Conservation (phyloP, 148 eudicot genomes). For the Arctostaphylos glauca region DNA sequence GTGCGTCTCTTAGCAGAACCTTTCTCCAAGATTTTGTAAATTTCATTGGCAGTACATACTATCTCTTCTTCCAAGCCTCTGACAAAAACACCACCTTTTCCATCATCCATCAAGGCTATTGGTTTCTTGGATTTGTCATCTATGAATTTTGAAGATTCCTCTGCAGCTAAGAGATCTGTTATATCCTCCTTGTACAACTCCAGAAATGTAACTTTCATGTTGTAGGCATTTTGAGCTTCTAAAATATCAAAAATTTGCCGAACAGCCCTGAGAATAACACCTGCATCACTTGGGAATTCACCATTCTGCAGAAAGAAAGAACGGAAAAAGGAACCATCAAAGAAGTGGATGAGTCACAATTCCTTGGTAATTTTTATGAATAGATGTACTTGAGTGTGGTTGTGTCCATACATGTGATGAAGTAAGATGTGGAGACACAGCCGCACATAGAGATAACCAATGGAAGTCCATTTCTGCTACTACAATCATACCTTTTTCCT, state of each 20-base stretch:
- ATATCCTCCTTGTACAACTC: conserved; percentile 97
- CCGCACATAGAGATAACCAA: background rate
- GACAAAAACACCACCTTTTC: conserved; percentile 93
- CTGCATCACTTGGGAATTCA: conserved; percentile 90
- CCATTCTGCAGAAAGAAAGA: conserved; percentile 61
- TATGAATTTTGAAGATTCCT: conserved; percentile 59
- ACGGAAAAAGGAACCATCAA: background rate
- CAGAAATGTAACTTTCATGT: conserved; percentile 87
- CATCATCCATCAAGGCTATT: conserved; percentile 98
- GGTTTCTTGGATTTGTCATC: conserved; percentile 98
- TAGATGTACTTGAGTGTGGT: background rate
- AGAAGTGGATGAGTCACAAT: background rate
- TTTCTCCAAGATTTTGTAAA: conserved; percentile 90
- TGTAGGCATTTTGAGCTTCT: conserved; percentile 89
- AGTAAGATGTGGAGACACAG: background rate
- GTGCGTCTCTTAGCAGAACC: conserved; percentile 97
- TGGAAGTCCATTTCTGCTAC: background rate
- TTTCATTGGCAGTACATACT: conserved; percentile 88
- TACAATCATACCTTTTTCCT: conserved; percentile 69
- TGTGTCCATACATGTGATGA: background rate
- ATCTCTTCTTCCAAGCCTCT: conserved; percentile 98
- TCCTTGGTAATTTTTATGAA: background rate
- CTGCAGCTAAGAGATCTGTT: conserved; percentile 90
- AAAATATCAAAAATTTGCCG: conserved; percentile 77
- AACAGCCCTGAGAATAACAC: conserved; percentile 98